These are phyloP conservation scores for Hirsutella minnesotensis DNA, from an alignment of 2,329 filamentous ascomycete genomes.

Conservation along the genomic window DNA sequence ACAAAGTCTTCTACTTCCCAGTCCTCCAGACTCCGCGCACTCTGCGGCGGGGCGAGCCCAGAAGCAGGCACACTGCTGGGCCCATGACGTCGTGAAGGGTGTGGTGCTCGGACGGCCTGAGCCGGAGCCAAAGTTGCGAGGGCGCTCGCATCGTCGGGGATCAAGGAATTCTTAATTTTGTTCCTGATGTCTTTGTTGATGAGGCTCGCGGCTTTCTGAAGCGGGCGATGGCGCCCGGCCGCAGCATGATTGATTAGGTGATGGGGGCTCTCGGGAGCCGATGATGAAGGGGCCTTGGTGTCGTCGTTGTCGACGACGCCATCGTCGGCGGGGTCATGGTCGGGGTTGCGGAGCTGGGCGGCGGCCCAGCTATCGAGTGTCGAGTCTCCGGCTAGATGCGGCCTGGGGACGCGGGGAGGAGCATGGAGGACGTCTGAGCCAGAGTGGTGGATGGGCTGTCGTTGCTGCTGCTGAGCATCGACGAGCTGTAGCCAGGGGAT, in stretches of 20 bases:
- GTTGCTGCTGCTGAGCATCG: constrained; percentile 54
- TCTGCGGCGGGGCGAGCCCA: constrained; percentile 69
- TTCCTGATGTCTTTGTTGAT: constrained; percentile 11
- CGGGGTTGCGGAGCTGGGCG: constrained; percentile 5
- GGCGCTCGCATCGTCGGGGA: constrained; percentile 74
- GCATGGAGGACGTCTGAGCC: neutral
- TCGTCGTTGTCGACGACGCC: constrained; percentile 7
- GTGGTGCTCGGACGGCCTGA: constrained; percentile 87
- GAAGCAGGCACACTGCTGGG: constrained; percentile 45
- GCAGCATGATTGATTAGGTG: constrained; percentile 7
- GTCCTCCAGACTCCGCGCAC: constrained; percentile 95
- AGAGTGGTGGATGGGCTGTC: constrained; percentile 7
- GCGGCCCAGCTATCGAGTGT: constrained; percentile 17
- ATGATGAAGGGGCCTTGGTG: neutral
- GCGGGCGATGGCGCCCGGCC: constrained; percentile 7
- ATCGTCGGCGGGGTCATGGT: constrained; percentile 11
- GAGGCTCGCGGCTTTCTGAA: neutral
- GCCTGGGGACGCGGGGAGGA: constrained; percentile 2
- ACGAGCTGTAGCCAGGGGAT: constrained; percentile 42
- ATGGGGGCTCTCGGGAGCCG: neutral
- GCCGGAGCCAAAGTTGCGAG: constrained; percentile 96
- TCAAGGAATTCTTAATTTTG: constrained; percentile 21
- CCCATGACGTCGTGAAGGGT: constrained; percentile 48
- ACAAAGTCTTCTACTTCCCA: constrained; percentile 99
- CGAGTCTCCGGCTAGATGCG: constrained; percentile 15